phyloP scores from a whole-genome alignment of 345 rosid species.

The Bruguiera parviflora region DNA sequence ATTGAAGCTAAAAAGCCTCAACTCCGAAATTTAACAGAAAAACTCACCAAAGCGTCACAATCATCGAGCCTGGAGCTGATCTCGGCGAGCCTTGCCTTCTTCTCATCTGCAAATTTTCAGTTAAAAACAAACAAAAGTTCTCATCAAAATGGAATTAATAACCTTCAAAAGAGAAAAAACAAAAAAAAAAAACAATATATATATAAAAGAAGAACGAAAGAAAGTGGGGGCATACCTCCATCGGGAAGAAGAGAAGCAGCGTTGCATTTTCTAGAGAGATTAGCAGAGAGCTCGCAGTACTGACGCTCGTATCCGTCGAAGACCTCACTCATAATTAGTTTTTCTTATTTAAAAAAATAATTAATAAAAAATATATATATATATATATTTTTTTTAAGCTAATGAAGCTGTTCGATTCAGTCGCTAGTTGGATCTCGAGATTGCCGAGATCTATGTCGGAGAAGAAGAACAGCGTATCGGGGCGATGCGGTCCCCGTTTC shows the following conservation, averaged over 20 bases:
- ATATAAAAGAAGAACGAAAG: neutral
- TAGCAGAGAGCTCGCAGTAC: conserved; percentile 88
- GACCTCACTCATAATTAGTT: conserved; percentile 59
- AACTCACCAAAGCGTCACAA: conserved; percentile 70
- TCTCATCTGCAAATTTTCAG: conserved; percentile 46
- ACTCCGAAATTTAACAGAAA: neutral
- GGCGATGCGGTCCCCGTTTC: too few species aligned
- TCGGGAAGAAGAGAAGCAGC: conserved; percentile 49
- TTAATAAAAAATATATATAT: too few species aligned
- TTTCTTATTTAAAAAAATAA: too few species aligned
- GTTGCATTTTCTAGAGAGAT: conserved; percentile 71
- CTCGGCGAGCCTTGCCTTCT: conserved; percentile 48
- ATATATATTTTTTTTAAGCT: too few species aligned
- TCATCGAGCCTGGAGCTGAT: conserved; percentile 75
- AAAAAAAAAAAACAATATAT: neutral
- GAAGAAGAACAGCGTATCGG: too few species aligned
- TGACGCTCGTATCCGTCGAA: conserved; percentile 91
- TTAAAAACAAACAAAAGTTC: neutral
- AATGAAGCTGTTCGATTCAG: too few species aligned
- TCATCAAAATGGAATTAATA: neutral
- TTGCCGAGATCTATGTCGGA: too few species aligned
- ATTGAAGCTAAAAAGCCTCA: neutral
- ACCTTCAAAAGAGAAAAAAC: too few species aligned
- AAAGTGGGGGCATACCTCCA: conserved; percentile 37
- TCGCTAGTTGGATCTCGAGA: too few species aligned